Base-by-base conservation (phyloP, 306 rosid genomes). In the Crotalaria pallida region DNA sequence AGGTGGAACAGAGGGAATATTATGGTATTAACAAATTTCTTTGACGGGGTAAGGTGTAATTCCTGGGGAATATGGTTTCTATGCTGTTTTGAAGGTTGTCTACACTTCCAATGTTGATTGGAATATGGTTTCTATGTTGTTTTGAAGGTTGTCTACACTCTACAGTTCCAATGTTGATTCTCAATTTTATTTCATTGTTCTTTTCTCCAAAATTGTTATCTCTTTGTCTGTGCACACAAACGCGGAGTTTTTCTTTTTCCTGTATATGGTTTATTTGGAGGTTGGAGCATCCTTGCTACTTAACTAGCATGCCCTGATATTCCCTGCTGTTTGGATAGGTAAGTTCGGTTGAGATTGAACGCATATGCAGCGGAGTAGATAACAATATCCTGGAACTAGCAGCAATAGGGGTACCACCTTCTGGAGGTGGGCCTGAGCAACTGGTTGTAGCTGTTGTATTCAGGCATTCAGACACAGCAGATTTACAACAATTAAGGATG, bases 281-380 rank as follows among this genome's bases (percentile, higher is more conserved):
- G 15, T 13, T 16, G 9, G 5, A 13, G 18, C 73, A 26, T n/a
- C n/a, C n/a, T 18, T 72, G 40, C 21, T 53, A 45, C 68, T 65
- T 24, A 11, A 53, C 23, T 5, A 48, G 49, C 40, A 16, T 27
- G 58, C 24, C 57, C 33, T 71, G 15, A 41, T 45, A 29, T 33
- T 75, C 58, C 70, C 33, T 75, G 41, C 3, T 72, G 67, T 53
- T 71, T 72, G 74, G 26, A 59, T 86, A 93, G 98, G 96, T 93
- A 79, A 93, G 98, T 81, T 93, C 97, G 1, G 90, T 93, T 36
- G 98, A 93, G 87, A 90, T 93, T 50, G 98, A 93, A 67, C 90
- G 98, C 69, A 78, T 93, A 75, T 93, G 98, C 83, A 93, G 88
- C 62, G 93, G 77, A 68, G 93, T 78, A 7, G 80, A 87, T 43